Percentiles rank a stretch among this genome's conserved stretches.
Conservation (phyloP, 805 yeast genomes). For the Lipomyces kockii region DNA sequence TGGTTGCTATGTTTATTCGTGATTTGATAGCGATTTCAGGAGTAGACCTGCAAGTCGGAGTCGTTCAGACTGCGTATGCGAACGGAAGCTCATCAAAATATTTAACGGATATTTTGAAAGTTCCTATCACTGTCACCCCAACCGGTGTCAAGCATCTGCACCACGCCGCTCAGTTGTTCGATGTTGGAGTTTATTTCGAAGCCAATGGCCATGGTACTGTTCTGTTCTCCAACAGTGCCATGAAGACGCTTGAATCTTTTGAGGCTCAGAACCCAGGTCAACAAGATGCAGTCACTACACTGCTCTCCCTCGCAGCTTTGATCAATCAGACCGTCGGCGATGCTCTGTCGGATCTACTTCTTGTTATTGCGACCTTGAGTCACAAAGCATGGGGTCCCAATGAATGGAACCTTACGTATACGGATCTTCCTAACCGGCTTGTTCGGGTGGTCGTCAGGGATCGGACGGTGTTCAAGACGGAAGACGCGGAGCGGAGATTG, state of each 20-base stretch:
- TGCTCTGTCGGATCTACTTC: constrained; percentile 88
- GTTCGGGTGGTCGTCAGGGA: constrained; percentile 83
- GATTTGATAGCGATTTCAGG: constrained; percentile 55
- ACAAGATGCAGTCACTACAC: constrained; percentile 55
- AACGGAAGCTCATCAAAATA: constrained; percentile 88
- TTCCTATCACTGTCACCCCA: constrained; percentile 86
- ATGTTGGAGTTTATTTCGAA: constrained; percentile 93
- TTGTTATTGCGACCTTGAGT: constrained; percentile 68
- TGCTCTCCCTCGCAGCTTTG: constrained; percentile 66
- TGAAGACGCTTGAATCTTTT: constrained; percentile 47
- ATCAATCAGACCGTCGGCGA: constrained; percentile 99
- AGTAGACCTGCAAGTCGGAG: constrained; percentile 62
- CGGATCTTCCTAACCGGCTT: constrained; percentile 84
- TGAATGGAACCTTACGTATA: constrained; percentile 76
- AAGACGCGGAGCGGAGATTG: constrained; percentile 86
- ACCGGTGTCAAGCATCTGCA: constrained; percentile 98
- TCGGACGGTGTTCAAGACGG: constrained; percentile 76
- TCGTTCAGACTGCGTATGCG: constrained; percentile 97
- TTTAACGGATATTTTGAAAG: constrained; percentile 59
- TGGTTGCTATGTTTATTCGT: constrained; percentile 72
- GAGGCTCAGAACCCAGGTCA: constrained; percentile 52
- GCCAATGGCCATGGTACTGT: constrained; percentile 99
- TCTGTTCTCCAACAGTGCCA: constrained; percentile 64
- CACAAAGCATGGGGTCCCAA: constrained; percentile 62
- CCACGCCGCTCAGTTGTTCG: constrained; percentile 80